These are phyloP conservation scores for Ogataea angusta DNA, from an alignment of 805 yeast species.

Conservation along the genomic window DNA sequence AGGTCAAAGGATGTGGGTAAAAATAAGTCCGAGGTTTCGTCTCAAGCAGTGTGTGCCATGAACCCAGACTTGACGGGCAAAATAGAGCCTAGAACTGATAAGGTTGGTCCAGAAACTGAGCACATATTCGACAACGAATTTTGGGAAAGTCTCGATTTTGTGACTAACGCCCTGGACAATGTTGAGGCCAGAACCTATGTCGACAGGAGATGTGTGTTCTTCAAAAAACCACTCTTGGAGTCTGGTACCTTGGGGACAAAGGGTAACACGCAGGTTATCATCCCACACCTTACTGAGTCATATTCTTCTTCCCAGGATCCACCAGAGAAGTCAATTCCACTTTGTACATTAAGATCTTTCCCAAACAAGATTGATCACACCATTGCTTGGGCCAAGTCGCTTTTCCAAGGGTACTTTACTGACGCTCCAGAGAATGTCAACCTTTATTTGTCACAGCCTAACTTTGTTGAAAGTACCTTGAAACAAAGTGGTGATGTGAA, in stretches of 20 bases:
- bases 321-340: slow-evolving; percentile 95
- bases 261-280: slow-evolving; percentile 95
- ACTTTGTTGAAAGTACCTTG: slow-evolving; percentile 85
- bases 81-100: slow-evolving; percentile 73
- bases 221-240: slow-evolving; percentile 85
- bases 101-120: slow-evolving; percentile 93
- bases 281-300: slow-evolving; percentile 91
- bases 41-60: slow-evolving; percentile 77
- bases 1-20: slow-evolving; percentile 93
- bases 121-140: slow-evolving; percentile 77
- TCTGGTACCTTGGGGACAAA: slow-evolving; percentile 98
- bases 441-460: slow-evolving; percentile 83
- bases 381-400: slow-evolving; percentile 97
- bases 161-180: slow-evolving; percentile 95
- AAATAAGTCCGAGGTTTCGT: slow-evolving; percentile 87
- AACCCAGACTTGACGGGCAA: slow-evolving; percentile 80
- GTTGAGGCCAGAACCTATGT: slow-evolving; percentile 98
- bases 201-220: slow-evolving; percentile 94
- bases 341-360: slow-evolving; percentile 95
- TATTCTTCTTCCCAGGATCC: slow-evolving; percentile 97
- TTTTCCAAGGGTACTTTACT: slow-evolving; percentile 86
- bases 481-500: slow-evolving; percentile 92
- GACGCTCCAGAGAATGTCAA: slow-evolving; percentile 95
- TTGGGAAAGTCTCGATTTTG: slow-evolving; percentile 83
- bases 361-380: slow-evolving; percentile 98